phyloP scores from a whole-genome alignment of 768 basidiomycete genomes.

The Calocera cornea region DNA sequence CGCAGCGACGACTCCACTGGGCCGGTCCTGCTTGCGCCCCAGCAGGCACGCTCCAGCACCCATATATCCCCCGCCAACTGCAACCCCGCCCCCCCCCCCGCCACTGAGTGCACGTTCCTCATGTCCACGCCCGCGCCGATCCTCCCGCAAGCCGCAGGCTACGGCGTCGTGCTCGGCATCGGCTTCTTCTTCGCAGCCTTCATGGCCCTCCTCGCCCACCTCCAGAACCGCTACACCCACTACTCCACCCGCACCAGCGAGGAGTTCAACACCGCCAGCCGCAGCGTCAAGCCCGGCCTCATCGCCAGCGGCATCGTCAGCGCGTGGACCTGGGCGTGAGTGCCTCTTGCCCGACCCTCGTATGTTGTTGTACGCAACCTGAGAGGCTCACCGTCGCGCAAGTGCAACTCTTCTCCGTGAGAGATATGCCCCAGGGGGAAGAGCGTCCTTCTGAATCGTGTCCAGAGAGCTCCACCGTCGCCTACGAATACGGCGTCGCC shows the following conservation, averaged over 20 bases:
- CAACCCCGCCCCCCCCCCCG: no score
- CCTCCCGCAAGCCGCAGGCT: conserved; percentile 71
- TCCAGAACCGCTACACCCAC: conserved; percentile 81
- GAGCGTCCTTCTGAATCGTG: no score
- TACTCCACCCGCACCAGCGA: conserved; percentile 62
- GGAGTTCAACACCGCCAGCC: conserved; percentile 68
- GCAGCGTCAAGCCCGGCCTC: conserved; percentile 78
- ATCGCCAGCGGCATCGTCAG: conserved; percentile 87
- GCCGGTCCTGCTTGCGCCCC: no score
- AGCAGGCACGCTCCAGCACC: no score
- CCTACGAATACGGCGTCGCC: conserved; percentile 72
- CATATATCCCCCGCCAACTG: no score
- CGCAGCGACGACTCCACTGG: no score
- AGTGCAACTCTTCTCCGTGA: no score
- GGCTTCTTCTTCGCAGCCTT: conserved; percentile 76
- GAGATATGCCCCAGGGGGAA: no score
- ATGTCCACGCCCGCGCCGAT: no score
- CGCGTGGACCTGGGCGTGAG: conserved; percentile 79
- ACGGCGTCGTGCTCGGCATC: conserved; percentile 69
- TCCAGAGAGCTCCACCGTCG: conserved; percentile 68
- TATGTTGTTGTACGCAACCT: conserved; percentile 39
- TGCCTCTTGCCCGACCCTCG: no score
- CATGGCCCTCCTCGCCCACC: conserved; percentile 61
- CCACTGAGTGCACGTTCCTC: no score
- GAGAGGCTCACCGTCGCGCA: no score